Base-by-base conservation (phyloP, 805 yeast genomes). In the Candida sakaeoensis region DNA sequence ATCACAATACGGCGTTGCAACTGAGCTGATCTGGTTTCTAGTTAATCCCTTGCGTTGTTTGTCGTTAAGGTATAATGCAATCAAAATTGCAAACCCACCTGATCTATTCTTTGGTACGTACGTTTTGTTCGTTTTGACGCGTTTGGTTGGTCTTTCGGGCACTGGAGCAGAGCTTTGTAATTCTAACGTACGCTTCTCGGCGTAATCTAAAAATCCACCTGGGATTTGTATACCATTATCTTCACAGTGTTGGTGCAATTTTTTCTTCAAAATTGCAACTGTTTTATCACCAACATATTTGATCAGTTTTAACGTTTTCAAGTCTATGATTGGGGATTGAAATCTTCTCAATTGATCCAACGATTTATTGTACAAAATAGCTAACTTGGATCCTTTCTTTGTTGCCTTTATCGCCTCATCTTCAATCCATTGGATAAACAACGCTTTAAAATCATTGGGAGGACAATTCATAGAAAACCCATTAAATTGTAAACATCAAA, bases 41-140 rank as follows among this genome's bases (percentile, higher is more conserved):
- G 80, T 70, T 50, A 85, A 52, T 0, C 96, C 95, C n/a, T 57
- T 52, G 15, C 70, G 58, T 2, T 58, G 50, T 3, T 61, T 56
- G 50, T 81, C 88, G 19, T 54, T 57, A 33, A 75, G 66, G 36
- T 69, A 61, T 3, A 89, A 60, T 0, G 81, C 80, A 14, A 87
- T 45, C 14, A 89, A 51, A 7, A 89, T 83, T 0, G 93, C 95
- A 63, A 85, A 90, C 0, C 85, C 95, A 1, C 96, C 96, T 0
- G 93, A 79, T 25, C 90, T 63, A 44, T 79, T 77, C 35, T 68
- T 71, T 0, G 97, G 97, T 0, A 88, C 71, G 56, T 85, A 88
- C 12, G 16, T 22, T 12, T 12, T 21, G 5, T 28, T 16, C 17
- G 45, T 51, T 33, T 60, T 55, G 23, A 47, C 38, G 34, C 42